Conservation (phyloP, 768 basidiomycete genomes). For the Tephrocybe sp. region DNA sequence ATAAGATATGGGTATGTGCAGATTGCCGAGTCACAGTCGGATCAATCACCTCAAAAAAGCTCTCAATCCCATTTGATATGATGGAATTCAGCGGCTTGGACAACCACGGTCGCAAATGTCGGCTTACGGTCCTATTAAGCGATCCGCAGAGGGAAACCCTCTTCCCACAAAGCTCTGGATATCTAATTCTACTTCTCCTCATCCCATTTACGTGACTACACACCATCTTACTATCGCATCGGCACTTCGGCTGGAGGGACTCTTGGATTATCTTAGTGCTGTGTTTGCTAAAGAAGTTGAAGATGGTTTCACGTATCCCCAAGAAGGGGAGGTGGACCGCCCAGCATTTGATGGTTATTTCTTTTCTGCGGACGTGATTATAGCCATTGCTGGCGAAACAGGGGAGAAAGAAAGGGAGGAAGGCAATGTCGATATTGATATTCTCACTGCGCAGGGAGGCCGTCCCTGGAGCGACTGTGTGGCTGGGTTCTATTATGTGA, state of each 20-base stretch:
- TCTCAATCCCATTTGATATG: neutral
- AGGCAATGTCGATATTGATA: conserved; percentile 20
- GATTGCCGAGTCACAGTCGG: neutral
- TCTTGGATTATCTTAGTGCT: conserved; percentile 55
- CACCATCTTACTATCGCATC: conserved; percentile 48
- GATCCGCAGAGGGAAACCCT: conserved; percentile 19
- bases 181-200: conserved; percentile 23
- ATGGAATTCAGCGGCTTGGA: neutral
- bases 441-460: conserved; percentile 45
- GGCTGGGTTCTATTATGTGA: conserved; percentile 77
- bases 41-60: neutral
- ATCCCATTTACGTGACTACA: conserved; percentile 34
- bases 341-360: conserved; percentile 71
- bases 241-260: conserved; percentile 38
- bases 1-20: too few species aligned
- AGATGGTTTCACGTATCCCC: conserved; percentile 81
- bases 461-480: conserved; percentile 67
- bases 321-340: conserved; percentile 57
- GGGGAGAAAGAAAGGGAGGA: conserved; percentile 21
- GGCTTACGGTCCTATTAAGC: conserved; percentile 67
- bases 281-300: conserved; percentile 75
- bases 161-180: conserved; percentile 51
- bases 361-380: conserved; percentile 72
- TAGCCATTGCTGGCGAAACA: conserved; percentile 48
- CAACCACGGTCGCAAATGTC: conserved; percentile 42